Base-by-base conservation (phyloP, 768 basidiomycete genomes). In the Tulasnella sp. region DNA sequence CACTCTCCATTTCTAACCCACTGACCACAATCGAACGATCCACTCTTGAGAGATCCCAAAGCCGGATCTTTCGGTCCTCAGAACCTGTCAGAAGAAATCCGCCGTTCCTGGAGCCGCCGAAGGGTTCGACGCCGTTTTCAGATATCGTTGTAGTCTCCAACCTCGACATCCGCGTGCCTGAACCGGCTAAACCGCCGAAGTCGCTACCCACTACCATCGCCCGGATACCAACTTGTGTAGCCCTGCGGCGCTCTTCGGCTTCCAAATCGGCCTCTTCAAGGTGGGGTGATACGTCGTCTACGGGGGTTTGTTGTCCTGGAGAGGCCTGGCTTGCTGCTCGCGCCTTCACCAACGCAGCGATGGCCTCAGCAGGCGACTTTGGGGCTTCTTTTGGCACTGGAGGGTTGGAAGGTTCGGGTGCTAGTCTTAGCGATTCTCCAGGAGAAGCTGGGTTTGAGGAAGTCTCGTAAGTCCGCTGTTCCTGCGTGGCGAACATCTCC, bases 11-110 rank as follows among this genome's bases (percentile, higher is more conserved):
- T 78, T 93, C 93, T 1, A 88, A 83, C 1, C 94, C 93, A 81
- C 91, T 94, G 74, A 99, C 83, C 25, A 98, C 87, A 0, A 88
- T 85, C 14, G 95, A 94, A 38, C 90, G 87, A 76, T 93, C 90
- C 36, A 90, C 82, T 79, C 87, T 88, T 9, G 85, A 88, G 76
- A 97, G 81, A 82, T 99, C 96, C 96, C 95, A 98, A 78, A 94
- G 85, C 34, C 94, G 87, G 52, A 99, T 86, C 79, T 90, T 91
- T 70, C 91, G 87, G 83, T 99, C 97, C 79, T 96, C 93, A 0
- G 96, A 97, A 1, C 94, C 97, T 31, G 89, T 94, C 37, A 98
- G 83, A 82, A 97, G 86, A 82, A 90, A 98, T 0, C 93, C 94
- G 40, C 88, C 85, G 49, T 38, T 38, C 29, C 37, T 71, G 70